Evolutionary conservation across 805 yeast species (phyloP), one percentile per base, ranked within the genome.

Genomic region (Nakazawaea anatomiae): DNA sequence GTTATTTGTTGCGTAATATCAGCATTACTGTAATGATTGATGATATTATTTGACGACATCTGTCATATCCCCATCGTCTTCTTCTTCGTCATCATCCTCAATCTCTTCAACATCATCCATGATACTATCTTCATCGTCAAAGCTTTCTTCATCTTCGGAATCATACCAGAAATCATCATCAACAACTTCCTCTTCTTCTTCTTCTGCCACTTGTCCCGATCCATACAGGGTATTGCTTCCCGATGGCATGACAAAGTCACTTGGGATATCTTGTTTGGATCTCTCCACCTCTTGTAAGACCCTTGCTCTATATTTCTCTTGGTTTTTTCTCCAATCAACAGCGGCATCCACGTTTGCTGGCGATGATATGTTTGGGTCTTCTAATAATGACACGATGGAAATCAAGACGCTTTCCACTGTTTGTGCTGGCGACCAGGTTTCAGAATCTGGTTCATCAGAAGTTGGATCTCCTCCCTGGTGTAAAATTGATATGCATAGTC

Each of bases 331-430:
- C 79, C 89, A 90, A 59, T 87, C 88, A 42, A 90, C 89, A 18
- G 96, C 87, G 14, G 98, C 98, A 67, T 92, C 98, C 47, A 92
- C 91, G 67, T 92, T 92, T 5, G 98, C 98, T 6, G 98, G 97
- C 1, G 96, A 88, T 54, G 82, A 80, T 53, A 88, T 85, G 70
- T 92, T 92, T 49, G 98, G 98, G 66, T 92, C 97, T 62, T 90
- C 96, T 60, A 92, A 76, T 48, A 92, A 76, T 7, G 97, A 89
- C 18, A 92, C 87, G 57, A 92, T 91, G 35, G 96, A 87, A 50
- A 92, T 86, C 61, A 92, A 77, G 8, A 92, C 96, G 34, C 87
- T 75, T 69, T 92, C 97, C 8, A 89, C 97, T 28, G 94, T 85
- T 71, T 91, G 97, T 2, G 89, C 94, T 3, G 91, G 95, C 25